Conservation (phyloP, 2,329 filamentous ascomycete genomes). For the Nemania serpens region DNA sequence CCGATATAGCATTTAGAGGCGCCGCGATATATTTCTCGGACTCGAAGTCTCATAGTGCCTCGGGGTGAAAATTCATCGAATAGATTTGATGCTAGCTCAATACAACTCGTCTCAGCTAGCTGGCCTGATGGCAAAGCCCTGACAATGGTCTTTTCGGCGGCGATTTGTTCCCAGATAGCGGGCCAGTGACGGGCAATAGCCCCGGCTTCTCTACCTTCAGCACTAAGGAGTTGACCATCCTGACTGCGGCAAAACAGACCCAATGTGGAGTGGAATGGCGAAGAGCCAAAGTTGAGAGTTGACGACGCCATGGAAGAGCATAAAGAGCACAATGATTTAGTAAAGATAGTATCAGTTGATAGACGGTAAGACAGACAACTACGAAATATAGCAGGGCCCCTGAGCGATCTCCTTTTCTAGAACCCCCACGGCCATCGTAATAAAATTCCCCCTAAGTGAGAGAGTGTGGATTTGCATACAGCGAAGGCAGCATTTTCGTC, state of each 20-base stretch:
- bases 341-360: too few species aligned
- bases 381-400: too few species aligned
- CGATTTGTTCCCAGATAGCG: slow-evolving; percentile 4
- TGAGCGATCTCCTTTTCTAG: too few species aligned
- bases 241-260: slow-evolving; percentile 12
- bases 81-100: too few species aligned
- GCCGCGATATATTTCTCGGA: slow-evolving; percentile 19
- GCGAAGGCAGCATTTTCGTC: too few species aligned
- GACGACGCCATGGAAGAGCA: slow-evolving; percentile 3
- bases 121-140: not conserved
- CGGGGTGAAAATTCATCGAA: not conserved
- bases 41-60: not conserved
- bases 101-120: not conserved
- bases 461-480: too few species aligned
- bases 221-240: slow-evolving; percentile 15
- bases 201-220: slow-evolving; percentile 7
- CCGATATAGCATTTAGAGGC: slow-evolving; percentile 10
- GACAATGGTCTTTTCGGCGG: not conserved
- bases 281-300: slow-evolving; percentile 13
- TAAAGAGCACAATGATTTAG: too few species aligned
- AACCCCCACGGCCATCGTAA: too few species aligned
- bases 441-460: too few species aligned
- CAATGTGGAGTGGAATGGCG: slow-evolving; percentile 12
- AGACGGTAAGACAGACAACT: too few species aligned
- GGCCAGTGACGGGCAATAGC: slow-evolving; percentile 7